Evolutionary conservation across 306 rosid genomes (phyloP), one percentile per base, ranked within the genome.

Genomic region (Casuarina glauca): DNA sequence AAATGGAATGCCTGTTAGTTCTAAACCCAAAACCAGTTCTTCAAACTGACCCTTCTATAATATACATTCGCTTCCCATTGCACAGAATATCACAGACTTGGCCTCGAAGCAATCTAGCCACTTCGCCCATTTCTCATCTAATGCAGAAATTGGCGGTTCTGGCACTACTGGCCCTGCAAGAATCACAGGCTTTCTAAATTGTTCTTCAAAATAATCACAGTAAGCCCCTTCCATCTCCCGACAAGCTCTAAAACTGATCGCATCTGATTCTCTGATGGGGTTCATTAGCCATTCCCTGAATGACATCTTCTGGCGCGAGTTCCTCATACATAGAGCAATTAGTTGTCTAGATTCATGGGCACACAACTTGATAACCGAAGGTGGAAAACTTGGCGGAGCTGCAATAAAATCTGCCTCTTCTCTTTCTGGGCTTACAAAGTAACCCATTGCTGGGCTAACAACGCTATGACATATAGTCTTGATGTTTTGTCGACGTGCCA

Each of bases 21-120:
- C 88, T n/a, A 81, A 83, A 48, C 88, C 88, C 7, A 77, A 62
- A 72, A 84, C n/a, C 55, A 78, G n/a, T 51, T 85, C 79, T 7
- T 72, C 58, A 9, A 85, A 85, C 4, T 43, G 75, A 1, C 73
- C n/a, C 51, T 66, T 73, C 20, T 49, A 50, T 70, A 85, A 64
- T 39, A 11, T 74, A 77, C 84, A 79, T 19, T 86, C 82, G 74
- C 82, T 79, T 49, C 86, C 89, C 70, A 86, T 74, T 45, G 82
- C 75, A 55, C 89, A 79, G 19, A 73, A 26, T 26, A 26, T 26
- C 32, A 26, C 32, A 26, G 32, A 26, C 32, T 26, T 26, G 5
- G 5, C 1, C 19, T 79, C 53, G 71, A 76, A 85, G 2, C 78
- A 41, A 11, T 57, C 78, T 5, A 79, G 76, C 82, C 71, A 81